Conservation (phyloP, 1,284 basidiomycete genomes). For the Heterobasidion annosum region DNA sequence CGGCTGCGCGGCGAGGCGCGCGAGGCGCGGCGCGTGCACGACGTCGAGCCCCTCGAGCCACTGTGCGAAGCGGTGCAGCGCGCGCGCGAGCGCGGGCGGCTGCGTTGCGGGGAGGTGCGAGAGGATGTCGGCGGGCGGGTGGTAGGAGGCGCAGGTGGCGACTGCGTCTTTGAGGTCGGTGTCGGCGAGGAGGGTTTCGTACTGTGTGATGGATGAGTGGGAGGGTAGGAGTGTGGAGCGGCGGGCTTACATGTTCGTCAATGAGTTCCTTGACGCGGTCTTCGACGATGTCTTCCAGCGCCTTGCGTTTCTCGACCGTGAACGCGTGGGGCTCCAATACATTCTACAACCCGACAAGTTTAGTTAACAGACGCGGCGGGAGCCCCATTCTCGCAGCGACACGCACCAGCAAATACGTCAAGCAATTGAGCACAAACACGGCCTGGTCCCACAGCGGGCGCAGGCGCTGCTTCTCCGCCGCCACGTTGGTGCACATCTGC, state of each 20-base stretch:
- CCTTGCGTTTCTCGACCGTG: conserved; percentile 50
- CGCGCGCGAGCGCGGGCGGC: conserved; percentile 40
- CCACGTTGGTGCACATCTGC: conserved; percentile 63
- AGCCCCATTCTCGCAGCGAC: background rate
- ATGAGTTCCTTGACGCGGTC: conserved; percentile 58
- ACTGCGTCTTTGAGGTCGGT: conserved; percentile 67
- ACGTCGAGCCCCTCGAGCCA: conserved; percentile 65
- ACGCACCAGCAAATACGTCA: conserved; percentile 69
- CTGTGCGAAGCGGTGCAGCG: conserved; percentile 51
- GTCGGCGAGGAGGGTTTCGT: conserved; percentile 60
- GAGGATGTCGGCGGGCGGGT: conserved; percentile 51
- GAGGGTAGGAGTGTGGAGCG: background rate
- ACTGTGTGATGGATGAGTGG: conserved; percentile 33
- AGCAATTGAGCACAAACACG: conserved; percentile 79
- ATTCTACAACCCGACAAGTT: conserved; percentile 29
- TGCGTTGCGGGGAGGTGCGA: conserved; percentile 54
- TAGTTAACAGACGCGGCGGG: too few relatives aligned
- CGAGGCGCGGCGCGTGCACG: conserved; percentile 72
- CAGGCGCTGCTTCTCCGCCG: conserved; percentile 53
- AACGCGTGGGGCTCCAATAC: conserved; percentile 70
- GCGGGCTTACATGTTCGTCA: conserved; percentile 68
- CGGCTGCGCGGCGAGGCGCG: conserved; percentile 53
- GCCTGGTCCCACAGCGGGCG: conserved; percentile 66
- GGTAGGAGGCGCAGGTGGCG: conserved; percentile 33
- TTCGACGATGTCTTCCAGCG: conserved; percentile 57